Conservation (phyloP, 495 filamentous ascomycete genomes). For the Penicillium arizonense region DNA sequence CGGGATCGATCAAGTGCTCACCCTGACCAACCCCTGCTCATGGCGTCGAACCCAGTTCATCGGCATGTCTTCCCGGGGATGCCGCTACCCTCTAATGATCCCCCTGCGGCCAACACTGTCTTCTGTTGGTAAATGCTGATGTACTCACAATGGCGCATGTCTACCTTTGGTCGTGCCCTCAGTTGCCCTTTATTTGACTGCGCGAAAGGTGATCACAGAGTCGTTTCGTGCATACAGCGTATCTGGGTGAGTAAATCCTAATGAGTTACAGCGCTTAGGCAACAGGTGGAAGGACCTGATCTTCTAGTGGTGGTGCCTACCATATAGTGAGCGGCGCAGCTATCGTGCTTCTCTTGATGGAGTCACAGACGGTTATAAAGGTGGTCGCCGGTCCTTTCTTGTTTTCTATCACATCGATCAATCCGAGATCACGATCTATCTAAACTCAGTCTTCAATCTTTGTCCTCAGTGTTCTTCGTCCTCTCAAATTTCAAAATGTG, state of each 20-base stretch:
- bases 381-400: conserved; percentile 10
- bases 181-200: conserved; percentile 5
- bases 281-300: conserved; percentile 2
- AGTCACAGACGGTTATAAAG: conserved; percentile 19
- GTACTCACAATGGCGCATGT: conserved; percentile 5
- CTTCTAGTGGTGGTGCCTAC: neutral
- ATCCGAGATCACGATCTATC: neutral
- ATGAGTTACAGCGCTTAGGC: conserved; percentile 9
- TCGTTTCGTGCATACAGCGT: conserved; percentile 25
- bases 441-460: neutral
- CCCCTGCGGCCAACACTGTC: conserved; percentile 31
- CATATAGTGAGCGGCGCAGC: conserved; percentile 14
- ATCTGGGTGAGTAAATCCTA: conserved; percentile 2
- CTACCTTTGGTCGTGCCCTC: conserved; percentile 7
- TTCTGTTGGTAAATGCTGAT: conserved; percentile 23
- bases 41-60: conserved; percentile 10
- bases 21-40: conserved; percentile 10
- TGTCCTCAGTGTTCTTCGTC: neutral
- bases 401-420: conserved; percentile 3
- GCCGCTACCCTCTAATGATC: conserved; percentile 25
- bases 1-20: conserved; percentile 16
- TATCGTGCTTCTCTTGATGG: neutral
- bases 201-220: conserved; percentile 18
- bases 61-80: conserved; percentile 14
- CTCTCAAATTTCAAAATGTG: neutral